Evolutionary conservation across 2,329 filamentous ascomycete genomes (phyloP).

Genomic region (Berkeleyomyces rouxiae): DNA sequence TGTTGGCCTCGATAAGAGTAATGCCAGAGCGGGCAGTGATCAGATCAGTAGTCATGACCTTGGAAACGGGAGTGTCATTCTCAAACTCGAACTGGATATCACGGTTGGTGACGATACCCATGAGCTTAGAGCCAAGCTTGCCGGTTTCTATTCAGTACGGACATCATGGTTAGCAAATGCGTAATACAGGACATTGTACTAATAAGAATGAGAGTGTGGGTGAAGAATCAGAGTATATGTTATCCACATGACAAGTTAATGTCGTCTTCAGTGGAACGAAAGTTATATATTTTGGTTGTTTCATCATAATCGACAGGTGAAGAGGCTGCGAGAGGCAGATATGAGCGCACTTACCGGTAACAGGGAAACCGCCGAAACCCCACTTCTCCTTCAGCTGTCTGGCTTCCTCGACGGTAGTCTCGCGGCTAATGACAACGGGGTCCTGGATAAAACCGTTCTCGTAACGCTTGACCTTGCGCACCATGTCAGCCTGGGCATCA

Average conservation of each 20-base stretch:
- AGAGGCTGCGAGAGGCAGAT: neutral
- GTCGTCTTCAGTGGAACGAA: slow-evolving; percentile 96
- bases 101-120: slow-evolving; percentile 94
- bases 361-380: slow-evolving; percentile 96
- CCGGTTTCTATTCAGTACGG: slow-evolving; percentile 51
- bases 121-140: slow-evolving; percentile 82
- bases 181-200: slow-evolving; percentile 15
- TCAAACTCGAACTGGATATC: slow-evolving; percentile 94
- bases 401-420: slow-evolving; percentile 79
- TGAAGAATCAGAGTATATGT: slow-evolving; percentile 15
- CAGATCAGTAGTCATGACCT: slow-evolving; percentile 91
- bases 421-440: slow-evolving; percentile 76
- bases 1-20: slow-evolving; percentile 75
- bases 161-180: slow-evolving; percentile 10
- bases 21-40: slow-evolving; percentile 75
- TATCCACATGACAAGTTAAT: slow-evolving; percentile 72
- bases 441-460: slow-evolving; percentile 99
- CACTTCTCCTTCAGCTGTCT: slow-evolving; percentile 91
- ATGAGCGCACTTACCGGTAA: slow-evolving; percentile 62
- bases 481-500: slow-evolving; percentile 95
- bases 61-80: slow-evolving; percentile 52
- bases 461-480: slow-evolving; percentile 96
- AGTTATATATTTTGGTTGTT: slow-evolving; percentile 78
- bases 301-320: slow-evolving; percentile 44
- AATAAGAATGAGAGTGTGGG: slow-evolving; percentile 28